Conservation (phyloP, 2,329 filamentous ascomycete species). For the Raffaelea albimanens region DNA sequence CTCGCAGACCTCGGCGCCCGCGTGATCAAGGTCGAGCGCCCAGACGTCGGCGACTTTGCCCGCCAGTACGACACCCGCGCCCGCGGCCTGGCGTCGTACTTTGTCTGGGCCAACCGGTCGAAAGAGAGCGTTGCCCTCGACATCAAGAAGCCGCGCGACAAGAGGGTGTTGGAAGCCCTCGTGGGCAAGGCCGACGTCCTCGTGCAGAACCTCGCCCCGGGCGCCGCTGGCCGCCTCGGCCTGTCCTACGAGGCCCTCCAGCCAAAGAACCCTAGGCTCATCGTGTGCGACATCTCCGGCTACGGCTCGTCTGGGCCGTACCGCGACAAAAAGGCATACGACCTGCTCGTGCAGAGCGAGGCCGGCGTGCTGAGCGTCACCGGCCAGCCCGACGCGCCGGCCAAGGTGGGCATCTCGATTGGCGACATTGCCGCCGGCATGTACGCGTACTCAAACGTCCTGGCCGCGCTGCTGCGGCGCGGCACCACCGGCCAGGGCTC, state of each 20-base stretch:
- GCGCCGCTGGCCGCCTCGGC: background rate
- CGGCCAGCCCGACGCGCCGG: background rate
- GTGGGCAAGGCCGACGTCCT: background rate
- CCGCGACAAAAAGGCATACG: background rate
- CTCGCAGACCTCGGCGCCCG: background rate
- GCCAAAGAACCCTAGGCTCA: background rate
- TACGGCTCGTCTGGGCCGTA: background rate
- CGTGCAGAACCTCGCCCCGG: background rate
- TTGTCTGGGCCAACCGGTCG: background rate
- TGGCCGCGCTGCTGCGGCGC: background rate
- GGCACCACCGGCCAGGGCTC: background rate
- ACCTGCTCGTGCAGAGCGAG: background rate
- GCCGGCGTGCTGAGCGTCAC: background rate
- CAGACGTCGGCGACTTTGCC: background rate
- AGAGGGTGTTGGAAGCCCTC: background rate
- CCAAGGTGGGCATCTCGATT: background rate
- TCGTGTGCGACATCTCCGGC: background rate
- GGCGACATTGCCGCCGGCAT: background rate
- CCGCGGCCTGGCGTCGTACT: background rate
- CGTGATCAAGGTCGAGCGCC: background rate
- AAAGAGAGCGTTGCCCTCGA: background rate
- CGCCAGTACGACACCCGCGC: background rate
- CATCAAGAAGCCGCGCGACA: background rate
- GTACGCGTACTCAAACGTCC: background rate
- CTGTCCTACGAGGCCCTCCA: background rate